Evolutionary conservation across 345 rosid genomes (phyloP), one percentile per base, ranked within the genome.

Genomic region (Turnera subulata): DNA sequence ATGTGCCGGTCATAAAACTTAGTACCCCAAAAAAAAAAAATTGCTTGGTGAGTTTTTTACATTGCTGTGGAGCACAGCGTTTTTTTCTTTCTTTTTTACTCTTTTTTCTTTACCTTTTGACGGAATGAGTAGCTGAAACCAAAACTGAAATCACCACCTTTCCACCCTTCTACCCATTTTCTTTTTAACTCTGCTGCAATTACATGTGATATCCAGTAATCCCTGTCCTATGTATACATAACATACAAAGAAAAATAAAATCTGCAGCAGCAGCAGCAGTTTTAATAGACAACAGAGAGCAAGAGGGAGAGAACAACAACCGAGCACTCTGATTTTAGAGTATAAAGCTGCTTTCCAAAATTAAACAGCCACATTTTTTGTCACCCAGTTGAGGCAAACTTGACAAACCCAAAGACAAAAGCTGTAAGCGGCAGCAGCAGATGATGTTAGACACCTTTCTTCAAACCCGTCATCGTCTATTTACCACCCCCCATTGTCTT

Each of bases 401-500:
- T n/a, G n/a, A n/a, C n/a, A n/a, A n/a, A n/a, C n/a, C n/a, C 24
- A 15, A 13, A 26, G 50, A 33, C 22, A 45, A 37, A 25, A 16
- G 64, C 65, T 58, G 64, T 32, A 65, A 69, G 37, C 68, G 55
- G 46, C 61, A 50, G 78, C 29, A 38, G 75, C 60, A 17, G 57
- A 32, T 17, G 63, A 20, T 2, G 55, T 16, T 57, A 62, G n/a
- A n/a, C n/a, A n/a, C n/a, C n/a, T n/a, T n/a, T n/a, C 61, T 67
- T 80, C 84, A 68, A 83, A 66, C n/a, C 74, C 62, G n/a, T 79
- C 73, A 64, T 39, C 72, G 72, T 46, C 82, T 83, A 17, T 71
- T 62, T 62, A 33, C 37, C 6, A 33, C 37, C 6, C 18, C 62
- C 73, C 2, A 39, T 46, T 0, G 74, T 78, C 58, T 78, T 90